Percentiles rank a stretch among this genome's conserved stretches.
phyloP scores from a whole-genome alignment of 1,139 yeast genomes.

The Casaregolazyma suthepensis region DNA sequence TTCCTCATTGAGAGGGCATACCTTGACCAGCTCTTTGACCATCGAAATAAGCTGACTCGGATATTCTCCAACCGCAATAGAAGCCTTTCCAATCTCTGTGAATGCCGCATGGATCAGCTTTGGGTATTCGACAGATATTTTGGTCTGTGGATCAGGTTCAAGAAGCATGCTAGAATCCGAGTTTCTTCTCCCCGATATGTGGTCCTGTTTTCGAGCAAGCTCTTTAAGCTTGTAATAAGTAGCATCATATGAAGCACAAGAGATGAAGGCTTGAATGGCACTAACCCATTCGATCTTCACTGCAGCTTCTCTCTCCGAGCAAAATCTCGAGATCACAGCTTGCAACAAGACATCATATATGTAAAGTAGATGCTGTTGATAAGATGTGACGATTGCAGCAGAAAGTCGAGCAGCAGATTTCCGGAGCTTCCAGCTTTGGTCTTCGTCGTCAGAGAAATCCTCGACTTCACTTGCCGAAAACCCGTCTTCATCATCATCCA shows the following conservation, averaged over 20 bases:
- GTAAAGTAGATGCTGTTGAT: slow-evolving; percentile 29
- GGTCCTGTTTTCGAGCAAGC: slow-evolving; percentile 6
- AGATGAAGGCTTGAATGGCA: slow-evolving; percentile 23
- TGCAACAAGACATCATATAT: slow-evolving; percentile 25
- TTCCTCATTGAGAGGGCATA: slow-evolving; percentile 2
- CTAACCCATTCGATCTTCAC: slow-evolving; percentile 22
- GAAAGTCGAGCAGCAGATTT: slow-evolving; percentile 47
- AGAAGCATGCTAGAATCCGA: slow-evolving; percentile 32
- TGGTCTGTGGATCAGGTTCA: slow-evolving; percentile 25
- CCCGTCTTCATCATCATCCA: slow-evolving; percentile 23
- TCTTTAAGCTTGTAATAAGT: slow-evolving; percentile 22
- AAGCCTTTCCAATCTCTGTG: slow-evolving; percentile 5
- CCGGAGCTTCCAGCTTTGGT: slow-evolving; percentile 68
- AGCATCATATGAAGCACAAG: slow-evolving; percentile 27
- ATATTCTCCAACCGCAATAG: slow-evolving; percentile 4
- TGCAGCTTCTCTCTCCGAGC: slow-evolving; percentile 35
- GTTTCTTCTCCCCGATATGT: slow-evolving; percentile 23
- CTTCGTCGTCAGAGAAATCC: slow-evolving; percentile 49
- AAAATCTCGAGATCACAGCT: slow-evolving; percentile 28
- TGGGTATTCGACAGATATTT: slow-evolving; percentile 16
- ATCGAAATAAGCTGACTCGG: slow-evolving; percentile 9
- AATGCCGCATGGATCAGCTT: slow-evolving; percentile 20
- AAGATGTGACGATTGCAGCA: slow-evolving; percentile 35
- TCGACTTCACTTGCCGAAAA: slow-evolving; percentile 34
- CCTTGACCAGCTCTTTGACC: slow-evolving; percentile 9